Conservation (phyloP, 164 flowering plant genomes). For the Nymphaea thermarum region DNA sequence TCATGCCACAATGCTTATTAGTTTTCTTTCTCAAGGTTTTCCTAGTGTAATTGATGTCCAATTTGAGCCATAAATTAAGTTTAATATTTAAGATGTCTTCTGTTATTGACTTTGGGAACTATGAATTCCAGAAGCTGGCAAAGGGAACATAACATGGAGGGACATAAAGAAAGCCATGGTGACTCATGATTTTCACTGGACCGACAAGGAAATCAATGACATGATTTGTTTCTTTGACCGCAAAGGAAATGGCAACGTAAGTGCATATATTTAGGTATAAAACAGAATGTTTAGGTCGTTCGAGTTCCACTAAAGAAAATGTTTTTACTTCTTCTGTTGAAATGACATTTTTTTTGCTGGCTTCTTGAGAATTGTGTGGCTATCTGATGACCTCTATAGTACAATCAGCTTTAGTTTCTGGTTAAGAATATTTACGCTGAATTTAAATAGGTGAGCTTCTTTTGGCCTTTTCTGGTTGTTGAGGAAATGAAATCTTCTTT, state of each 20-base stretch:
- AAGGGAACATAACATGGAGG: constrained; percentile 38
- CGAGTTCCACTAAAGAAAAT: neutral
- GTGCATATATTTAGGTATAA: neutral
- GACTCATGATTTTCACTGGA: constrained; percentile 81
- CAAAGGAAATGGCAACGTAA: constrained; percentile 77
- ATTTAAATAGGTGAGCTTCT: neutral
- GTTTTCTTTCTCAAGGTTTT: too few relatives aligned
- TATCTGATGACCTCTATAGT: too few relatives aligned
- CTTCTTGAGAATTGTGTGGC: too few relatives aligned
- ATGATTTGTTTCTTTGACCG: constrained; percentile 71
- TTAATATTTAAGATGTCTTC: neutral
- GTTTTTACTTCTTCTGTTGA: too few relatives aligned
- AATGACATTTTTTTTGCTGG: too few relatives aligned
- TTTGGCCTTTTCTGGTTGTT: neutral
- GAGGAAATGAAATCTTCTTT: neutral
- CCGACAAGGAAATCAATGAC: constrained; percentile 62
- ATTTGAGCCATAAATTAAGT: neutral
- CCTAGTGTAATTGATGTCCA: too few relatives aligned
- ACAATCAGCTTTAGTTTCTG: neutral
- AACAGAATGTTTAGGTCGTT: neutral
- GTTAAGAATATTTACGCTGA: neutral
- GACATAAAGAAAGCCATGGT: constrained; percentile 51
- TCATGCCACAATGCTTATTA: too few relatives aligned
- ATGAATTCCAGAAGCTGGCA: constrained; percentile 47
- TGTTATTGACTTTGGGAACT: neutral